Evolutionary conservation across 768 basidiomycete genomes (phyloP), one percentile per base, ranked within the genome.

Genomic region (Calocybe indica): DNA sequence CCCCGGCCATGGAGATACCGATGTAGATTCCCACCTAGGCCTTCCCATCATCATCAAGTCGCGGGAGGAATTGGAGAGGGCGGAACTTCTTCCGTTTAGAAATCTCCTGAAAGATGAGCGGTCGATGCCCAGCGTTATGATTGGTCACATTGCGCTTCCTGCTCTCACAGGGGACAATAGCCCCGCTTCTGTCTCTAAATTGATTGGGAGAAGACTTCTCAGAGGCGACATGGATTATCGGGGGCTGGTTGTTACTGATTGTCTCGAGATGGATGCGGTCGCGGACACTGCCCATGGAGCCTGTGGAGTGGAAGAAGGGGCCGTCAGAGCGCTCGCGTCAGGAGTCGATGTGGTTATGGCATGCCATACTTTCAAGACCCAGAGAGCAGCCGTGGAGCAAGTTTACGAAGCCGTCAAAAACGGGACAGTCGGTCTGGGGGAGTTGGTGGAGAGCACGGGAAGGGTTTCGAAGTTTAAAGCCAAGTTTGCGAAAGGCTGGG

Each of bases 271-370:
- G 85, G 81, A 81, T 41, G 84, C 86, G 8, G 75, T 87, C 11
- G 73, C 79, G 0, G 68, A 73, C 29, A 65, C 66, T 12, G 66
- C 71, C 8, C 62, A 68, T 45, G 73, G 72, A 5, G 70, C 66
- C 12, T 66, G 64, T 50, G 80, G 80, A 5, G 64, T 73, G 3
- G 71, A 74, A 46, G 69, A 68, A 36, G 83, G 82, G 5, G 79
- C 82, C 0, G 72, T 85, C 12, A 58, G 70, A 49, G 75, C 78
- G 5, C 57, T 87, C 37, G 65, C 67, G 41, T 84, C 85, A 0
- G 85, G 85, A 3, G 80, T 80, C 11, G 86, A 88, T 48, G 63
- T 88, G n/a, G 82, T 68, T 3, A 87, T 88, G 85, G 77, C 85
- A 37, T 88, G 85, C 52, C 86, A 87, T 55, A 78, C 72, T 6